Percentiles rank a stretch among this genome's conserved stretches.
These are phyloP conservation scores for Globisporangium barbulae DNA, from an alignment of 352 stramenopile genomes.

Conservation along the genomic window DNA sequence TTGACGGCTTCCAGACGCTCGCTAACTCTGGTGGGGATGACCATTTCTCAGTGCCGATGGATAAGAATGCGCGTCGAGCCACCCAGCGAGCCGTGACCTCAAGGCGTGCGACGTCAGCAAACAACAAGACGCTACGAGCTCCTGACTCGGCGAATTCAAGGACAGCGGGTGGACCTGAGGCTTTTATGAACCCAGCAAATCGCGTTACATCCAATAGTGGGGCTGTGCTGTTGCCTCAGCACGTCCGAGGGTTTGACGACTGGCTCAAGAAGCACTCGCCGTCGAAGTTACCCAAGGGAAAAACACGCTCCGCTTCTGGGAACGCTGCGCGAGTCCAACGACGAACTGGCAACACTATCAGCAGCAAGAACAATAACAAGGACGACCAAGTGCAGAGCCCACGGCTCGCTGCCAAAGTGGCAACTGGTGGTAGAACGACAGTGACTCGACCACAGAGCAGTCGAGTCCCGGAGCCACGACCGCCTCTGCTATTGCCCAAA, in stretches of 20 bases:
- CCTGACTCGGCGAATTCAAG: not conserved
- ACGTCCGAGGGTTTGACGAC: slow-evolving; percentile 35
- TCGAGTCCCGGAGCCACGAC: not conserved
- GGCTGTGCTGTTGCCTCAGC: not conserved
- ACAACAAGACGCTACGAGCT: not conserved
- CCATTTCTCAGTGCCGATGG: not conserved
- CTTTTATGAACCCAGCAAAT: not conserved
- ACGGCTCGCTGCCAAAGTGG: not conserved
- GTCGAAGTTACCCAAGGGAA: slow-evolving; percentile 2
- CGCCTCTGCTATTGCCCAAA: not conserved
- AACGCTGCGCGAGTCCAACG: slow-evolving; percentile 12
- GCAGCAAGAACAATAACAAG: not conserved
- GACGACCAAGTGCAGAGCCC: not conserved
- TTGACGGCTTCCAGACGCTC: not conserved
- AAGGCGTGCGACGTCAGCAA: not conserved
- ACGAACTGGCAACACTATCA: not conserved
- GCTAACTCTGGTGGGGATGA: not conserved
- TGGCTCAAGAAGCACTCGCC: slow-evolving; percentile 35
- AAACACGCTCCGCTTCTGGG: slow-evolving; percentile 7
- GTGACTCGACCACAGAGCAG: not conserved
- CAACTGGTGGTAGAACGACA: not conserved
- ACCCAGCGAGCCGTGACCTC: not conserved
- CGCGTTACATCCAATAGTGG: not conserved
- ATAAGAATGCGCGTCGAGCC: not conserved
- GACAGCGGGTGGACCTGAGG: no score